A percentile compares a stretch with the other conserved stretches of the same genome.
These are phyloP conservation scores for Dendrobium officinale DNA, from an alignment of 106 monocot species.

Conservation along the genomic window DNA sequence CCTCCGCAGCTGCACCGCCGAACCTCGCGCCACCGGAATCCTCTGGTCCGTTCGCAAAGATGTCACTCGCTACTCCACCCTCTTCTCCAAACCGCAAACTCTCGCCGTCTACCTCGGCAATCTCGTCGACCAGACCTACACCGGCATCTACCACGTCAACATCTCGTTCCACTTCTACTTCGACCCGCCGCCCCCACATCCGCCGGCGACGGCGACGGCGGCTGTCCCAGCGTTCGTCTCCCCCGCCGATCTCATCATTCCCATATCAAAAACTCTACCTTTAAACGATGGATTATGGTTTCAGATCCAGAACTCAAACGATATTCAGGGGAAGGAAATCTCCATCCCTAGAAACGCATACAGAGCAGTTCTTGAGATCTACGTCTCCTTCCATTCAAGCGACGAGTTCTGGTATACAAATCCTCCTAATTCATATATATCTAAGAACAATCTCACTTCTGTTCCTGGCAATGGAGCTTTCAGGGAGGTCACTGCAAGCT, in stretches of 20 bases:
- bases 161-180: constrained; percentile 19
- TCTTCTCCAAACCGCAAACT: constrained; percentile 27
- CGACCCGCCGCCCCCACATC: background rate
- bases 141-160: constrained; percentile 20
- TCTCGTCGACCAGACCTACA: constrained; percentile 15
- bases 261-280: constrained; percentile 61
- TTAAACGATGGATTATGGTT: constrained; percentile 86
- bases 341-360: constrained; percentile 60
- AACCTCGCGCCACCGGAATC: constrained; percentile 60
- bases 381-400: constrained; percentile 61
- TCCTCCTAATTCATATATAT: constrained; percentile 59
- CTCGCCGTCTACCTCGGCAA: constrained; percentile 54
- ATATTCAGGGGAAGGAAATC: constrained; percentile 37
- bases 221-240: constrained; percentile 14
- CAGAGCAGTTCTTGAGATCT: constrained; percentile 78
- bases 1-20: constrained; percentile 94
- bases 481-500: constrained; percentile 49
- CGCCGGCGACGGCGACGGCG: constrained; percentile 32
- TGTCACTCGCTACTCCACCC: constrained; percentile 41
- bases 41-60: constrained; percentile 53
- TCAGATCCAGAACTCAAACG: constrained; percentile 43
- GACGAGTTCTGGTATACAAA: constrained; percentile 93
- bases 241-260: constrained; percentile 71
- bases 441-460: constrained; percentile 46
- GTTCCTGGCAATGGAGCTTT: constrained; percentile 63